Evolutionary conservation across 352 stramenopile genomes (phyloP), one percentile per base, ranked within the genome.

Genomic region (Globisporangium nunn): DNA sequence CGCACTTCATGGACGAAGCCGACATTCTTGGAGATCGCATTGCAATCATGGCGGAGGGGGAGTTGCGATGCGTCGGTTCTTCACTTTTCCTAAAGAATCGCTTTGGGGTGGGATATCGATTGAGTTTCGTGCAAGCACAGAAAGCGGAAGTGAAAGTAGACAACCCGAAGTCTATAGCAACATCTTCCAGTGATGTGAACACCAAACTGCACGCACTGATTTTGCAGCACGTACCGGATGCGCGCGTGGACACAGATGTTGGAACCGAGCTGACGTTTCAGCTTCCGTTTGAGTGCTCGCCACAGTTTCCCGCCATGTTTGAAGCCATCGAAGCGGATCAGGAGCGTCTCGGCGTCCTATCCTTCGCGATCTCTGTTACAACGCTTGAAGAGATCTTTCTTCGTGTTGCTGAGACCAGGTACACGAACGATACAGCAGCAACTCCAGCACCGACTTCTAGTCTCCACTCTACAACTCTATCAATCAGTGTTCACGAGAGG

Each of bases 1-100:
- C 90, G 11, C 92, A 98, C 54, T 93, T 90, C 51, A 91, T 93
- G 82, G 80, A 98, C 61, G 93, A 98, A 65, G 89, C 91, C 8
- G 90, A 98, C 50, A 68, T 96, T 30, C 66, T 98, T 0, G 87
- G 84, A 11, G 90, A 97, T 45, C 78, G 87, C 18, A 96, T 97
- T 18, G 83, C 86, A 12, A 96, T 97, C 43, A 82, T 97, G 74
- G 84, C 86, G 0, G 72, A 96, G 6, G 91, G 83, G 1, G 61
- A 76, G 45, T 56, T 86, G 17, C 65, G 62, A 5, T 86, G 73
- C 29, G 60, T 67, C n/a, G 84, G 84, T 1, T 85, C 77, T 5
- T 83, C 77, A 14, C 52, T 92, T 14, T 93, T 90, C 57, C 63
- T 97, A 28, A 97, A 97, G 64, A 81, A 81, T 15, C 69, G 70